Evolutionary conservation across 2,329 filamentous ascomycete species (phyloP).

Genomic region (Alternaria sp.): DNA sequence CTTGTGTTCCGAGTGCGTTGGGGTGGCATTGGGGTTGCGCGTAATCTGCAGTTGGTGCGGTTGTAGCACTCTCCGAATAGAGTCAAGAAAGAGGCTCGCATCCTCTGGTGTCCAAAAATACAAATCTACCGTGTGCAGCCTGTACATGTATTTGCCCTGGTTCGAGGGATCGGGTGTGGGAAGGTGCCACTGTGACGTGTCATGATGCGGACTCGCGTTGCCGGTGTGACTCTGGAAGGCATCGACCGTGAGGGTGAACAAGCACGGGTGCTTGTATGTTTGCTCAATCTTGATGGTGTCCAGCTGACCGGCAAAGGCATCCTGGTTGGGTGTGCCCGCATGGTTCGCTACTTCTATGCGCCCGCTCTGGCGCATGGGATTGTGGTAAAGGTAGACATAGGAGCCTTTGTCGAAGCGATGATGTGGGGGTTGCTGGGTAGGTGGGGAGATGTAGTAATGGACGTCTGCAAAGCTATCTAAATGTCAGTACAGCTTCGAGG

Average conservation of each 20-base stretch:
- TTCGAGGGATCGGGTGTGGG: conserved; percentile 76
- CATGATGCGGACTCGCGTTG: conserved; percentile 57
- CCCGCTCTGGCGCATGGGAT: conserved; percentile 71
- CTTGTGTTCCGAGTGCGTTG: conserved; percentile 54
- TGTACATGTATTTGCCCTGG: conserved; percentile 81
- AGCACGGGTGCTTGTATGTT: conserved; percentile 76
- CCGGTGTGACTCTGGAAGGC: conserved; percentile 42
- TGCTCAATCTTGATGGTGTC: conserved; percentile 72
- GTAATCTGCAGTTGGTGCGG: conserved; percentile 58
- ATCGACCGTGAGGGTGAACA: conserved; percentile 73
- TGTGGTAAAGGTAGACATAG: conserved; percentile 83
- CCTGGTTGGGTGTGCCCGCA: conserved; percentile 77
- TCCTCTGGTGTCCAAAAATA: conserved; percentile 83
- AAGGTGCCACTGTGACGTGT: conserved; percentile 73
- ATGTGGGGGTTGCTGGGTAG: conserved; percentile 73
- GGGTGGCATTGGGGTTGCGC: conserved; percentile 51
- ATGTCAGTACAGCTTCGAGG: conserved; percentile 20
- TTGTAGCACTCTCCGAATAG: conserved; percentile 71
- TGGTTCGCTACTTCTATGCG: conserved; percentile 81
- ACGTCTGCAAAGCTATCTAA: conserved; percentile 74
- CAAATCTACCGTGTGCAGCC: conserved; percentile 76
- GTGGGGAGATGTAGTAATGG: conserved; percentile 80
- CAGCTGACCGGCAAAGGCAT: conserved; percentile 78
- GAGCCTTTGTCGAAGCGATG: conserved; percentile 83
- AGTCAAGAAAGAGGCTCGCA: conserved; percentile 74